Base-by-base conservation (phyloP, 169 alveolate genomes). In the Plasmodium knowlesi region DNA sequence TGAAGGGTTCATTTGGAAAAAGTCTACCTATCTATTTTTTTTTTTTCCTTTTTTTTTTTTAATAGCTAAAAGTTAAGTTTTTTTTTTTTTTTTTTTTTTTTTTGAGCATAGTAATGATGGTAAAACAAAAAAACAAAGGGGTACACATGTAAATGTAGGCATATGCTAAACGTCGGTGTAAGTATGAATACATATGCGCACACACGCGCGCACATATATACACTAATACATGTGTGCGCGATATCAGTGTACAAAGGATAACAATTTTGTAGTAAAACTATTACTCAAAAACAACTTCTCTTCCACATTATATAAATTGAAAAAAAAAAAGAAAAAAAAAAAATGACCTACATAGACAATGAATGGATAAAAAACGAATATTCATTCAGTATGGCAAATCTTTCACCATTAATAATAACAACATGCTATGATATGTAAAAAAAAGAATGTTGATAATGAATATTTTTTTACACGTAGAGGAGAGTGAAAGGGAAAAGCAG, bases 41-140 rank as follows among this genome's bases (percentile, higher is more conserved):
- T 9, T 19, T 39, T 70, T 70, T 53, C 39, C n/a, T 57, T 43
- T 46, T 32, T 53, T 82, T 53, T 82, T 82, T 70, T 82, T 16
- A 14, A 82, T 82, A 53, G 89, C 80, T 82, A 82, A n/a, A 82
- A 25, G 79, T 82, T 50, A 6, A 37, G 12, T 19, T 41, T 19
- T 82, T 22, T 78, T 82, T 82, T 82, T n/a, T n/a, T n/a, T 19
- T 41, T 19, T 82, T 22, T 78, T 82, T 82, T 82, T 82, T n/a
- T 57, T 82, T 22, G 61, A 54, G 41, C 71, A 71, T 54, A 71
- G 12, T 72, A 67, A 70, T 28, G 82, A 28, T 72, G 28, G 30
- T 54, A n/a, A 71, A 83, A 83, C 92, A 83, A 83, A 83, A 83
- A 83, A 83, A 83, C 92, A 83, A 83, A 43, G 57, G 70, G 25